Conservation (phyloP, 2,329 filamentous ascomycete species). For the Venturia carpophila region DNA sequence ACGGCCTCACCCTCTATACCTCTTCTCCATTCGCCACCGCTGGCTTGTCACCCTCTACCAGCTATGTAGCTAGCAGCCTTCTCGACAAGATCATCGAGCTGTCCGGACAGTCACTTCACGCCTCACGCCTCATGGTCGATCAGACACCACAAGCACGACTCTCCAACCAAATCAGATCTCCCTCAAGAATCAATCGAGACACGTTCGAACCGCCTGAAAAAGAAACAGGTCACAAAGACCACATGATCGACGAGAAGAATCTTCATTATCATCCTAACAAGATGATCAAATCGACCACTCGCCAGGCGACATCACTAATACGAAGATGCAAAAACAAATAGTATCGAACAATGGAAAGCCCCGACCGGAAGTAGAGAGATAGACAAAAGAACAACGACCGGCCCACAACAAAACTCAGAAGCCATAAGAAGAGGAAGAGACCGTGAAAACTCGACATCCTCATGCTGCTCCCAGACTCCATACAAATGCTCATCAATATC, state of each 20-base stretch:
- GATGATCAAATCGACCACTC: background rate
- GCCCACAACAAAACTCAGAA: background rate
- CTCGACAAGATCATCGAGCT: too few relatives aligned
- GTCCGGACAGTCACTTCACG: too few relatives aligned
- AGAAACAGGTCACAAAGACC: too few relatives aligned
- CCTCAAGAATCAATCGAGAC: too few relatives aligned
- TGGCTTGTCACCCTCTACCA: too few relatives aligned
- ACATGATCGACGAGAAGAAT: background rate
- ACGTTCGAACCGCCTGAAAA: too few relatives aligned
- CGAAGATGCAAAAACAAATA: background rate
- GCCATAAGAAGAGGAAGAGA: background rate
- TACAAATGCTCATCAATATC: constrained; percentile 10
- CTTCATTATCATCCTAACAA: background rate
- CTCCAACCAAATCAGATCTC: too few relatives aligned
- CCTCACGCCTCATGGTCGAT: too few relatives aligned
- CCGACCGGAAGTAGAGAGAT: background rate
- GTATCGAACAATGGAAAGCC: background rate
- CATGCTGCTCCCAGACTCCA: background rate
- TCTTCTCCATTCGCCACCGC: too few relatives aligned
- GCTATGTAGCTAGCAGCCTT: too few relatives aligned
- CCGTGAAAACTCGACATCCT: background rate
- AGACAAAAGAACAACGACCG: background rate
- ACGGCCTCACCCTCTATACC: too few relatives aligned
- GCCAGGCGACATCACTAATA: background rate
- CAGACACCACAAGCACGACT: too few relatives aligned